Percentiles rank a stretch among this genome's conserved stretches.
Conservation (phyloP, 192 early-diverging fungal species). For the Podila epicladia region DNA sequence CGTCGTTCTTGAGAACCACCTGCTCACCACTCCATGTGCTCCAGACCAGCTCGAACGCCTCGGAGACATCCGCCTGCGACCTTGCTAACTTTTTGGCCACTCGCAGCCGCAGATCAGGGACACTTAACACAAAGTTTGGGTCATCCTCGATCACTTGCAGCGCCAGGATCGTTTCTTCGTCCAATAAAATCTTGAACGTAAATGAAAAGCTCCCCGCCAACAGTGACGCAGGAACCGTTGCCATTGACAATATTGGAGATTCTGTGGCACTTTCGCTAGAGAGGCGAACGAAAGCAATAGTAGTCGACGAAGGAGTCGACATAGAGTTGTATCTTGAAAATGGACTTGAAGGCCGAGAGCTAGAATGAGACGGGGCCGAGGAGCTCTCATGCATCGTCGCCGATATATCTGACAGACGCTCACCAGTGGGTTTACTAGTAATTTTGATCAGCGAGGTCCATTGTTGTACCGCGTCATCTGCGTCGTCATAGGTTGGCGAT, state of each 20-base stretch:
- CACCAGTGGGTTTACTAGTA: too few species aligned
- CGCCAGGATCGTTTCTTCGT: conserved; percentile 18
- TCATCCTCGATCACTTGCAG: conserved; percentile 17
- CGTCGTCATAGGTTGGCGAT: neutral
- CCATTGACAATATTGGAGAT: neutral
- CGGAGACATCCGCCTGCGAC: conserved; percentile 9
- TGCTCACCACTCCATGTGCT: conserved; percentile 1
- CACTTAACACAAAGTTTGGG: conserved; percentile 5
- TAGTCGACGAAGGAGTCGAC: neutral
- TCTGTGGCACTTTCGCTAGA: neutral
- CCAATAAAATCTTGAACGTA: conserved; percentile 23
- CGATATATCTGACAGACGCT: neutral
- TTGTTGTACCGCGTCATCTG: neutral
- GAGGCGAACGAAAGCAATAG: neutral
- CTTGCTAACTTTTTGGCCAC: conserved; percentile 12
- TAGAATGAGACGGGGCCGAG: neutral
- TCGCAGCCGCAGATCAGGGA: conserved; percentile 15
- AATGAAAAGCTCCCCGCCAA: neutral
- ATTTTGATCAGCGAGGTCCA: too few species aligned
- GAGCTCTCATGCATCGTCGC: neutral
- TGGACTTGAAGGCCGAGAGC: neutral
- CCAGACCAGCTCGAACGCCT: conserved; percentile 26
- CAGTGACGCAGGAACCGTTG: neutral
- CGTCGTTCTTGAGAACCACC: conserved; percentile 31
- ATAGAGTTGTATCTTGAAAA: neutral